Evolutionary conservation across 2,329 filamentous ascomycete genomes (phyloP).

Genomic region (Calonectria naviculata): DNA sequence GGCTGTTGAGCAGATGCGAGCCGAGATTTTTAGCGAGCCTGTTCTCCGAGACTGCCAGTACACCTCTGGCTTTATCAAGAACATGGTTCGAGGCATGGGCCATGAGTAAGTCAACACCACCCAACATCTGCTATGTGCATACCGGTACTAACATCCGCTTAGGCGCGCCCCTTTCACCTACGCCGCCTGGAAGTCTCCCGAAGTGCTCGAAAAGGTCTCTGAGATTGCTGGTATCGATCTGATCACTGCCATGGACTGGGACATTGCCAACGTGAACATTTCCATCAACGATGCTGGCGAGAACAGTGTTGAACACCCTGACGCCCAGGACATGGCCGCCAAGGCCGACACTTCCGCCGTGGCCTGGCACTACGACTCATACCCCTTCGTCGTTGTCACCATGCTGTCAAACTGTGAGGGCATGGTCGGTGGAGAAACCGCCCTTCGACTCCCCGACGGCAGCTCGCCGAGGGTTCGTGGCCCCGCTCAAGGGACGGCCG

Average conservation of each 20-base stretch:
- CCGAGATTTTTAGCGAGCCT: constrained; percentile 67
- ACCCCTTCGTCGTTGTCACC: constrained; percentile 73
- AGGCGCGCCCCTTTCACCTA: constrained; percentile 71
- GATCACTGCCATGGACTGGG: constrained; percentile 62
- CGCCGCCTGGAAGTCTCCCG: constrained; percentile 55
- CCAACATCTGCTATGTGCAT: background rate
- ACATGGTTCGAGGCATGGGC: constrained; percentile 63
- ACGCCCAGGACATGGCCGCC: background rate
- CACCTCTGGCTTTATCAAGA: constrained; percentile 56
- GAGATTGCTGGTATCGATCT: constrained; percentile 65
- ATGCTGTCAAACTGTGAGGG: constrained; percentile 72
- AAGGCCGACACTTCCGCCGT: constrained; percentile 64
- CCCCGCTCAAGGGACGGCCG: constrained; percentile 64
- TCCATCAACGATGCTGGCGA: constrained; percentile 53
- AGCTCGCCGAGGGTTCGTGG: constrained; percentile 67
- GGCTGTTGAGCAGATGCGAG: constrained; percentile 70
- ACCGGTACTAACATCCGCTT: background rate
- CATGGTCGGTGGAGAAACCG: constrained; percentile 75
- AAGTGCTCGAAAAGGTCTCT: constrained; percentile 59
- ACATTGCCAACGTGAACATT: constrained; percentile 66
- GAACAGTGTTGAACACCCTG: constrained; percentile 49
- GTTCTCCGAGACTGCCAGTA: constrained; percentile 68
- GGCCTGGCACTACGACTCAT: constrained; percentile 73
- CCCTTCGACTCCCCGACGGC: constrained; percentile 61
- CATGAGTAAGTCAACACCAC: constrained; percentile 54